Evolutionary conservation across 2,329 filamentous ascomycete species (phyloP).

Genomic region (Dendrostoma leiphaemia): DNA sequence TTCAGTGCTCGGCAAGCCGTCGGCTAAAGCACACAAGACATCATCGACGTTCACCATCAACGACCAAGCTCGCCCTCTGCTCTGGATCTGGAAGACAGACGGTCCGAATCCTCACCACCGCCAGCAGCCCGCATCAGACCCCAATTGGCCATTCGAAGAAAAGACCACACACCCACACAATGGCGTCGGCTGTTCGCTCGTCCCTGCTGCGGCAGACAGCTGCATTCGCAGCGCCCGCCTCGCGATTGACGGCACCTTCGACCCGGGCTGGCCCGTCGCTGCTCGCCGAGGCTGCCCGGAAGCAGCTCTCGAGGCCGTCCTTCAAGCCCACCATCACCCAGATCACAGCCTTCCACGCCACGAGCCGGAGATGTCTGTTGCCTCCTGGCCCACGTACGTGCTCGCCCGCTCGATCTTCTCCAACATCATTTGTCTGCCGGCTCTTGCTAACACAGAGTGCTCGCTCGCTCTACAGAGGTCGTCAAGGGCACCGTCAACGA

Average conservation of each 20-base stretch:
- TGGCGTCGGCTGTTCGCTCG: constrained; percentile 58
- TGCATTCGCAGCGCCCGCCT: constrained; percentile 38
- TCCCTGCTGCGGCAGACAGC: constrained; percentile 53
- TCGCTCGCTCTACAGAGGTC: constrained; percentile 63
- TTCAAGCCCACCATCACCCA: constrained; percentile 38
- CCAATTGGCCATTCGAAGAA: constrained; percentile 22
- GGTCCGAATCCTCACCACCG: neutral
- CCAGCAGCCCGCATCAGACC: no score
- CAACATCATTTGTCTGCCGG: no score
- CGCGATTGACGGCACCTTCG: constrained; percentile 31
- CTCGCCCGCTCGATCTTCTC: neutral
- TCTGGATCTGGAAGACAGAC: neutral
- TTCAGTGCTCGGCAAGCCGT: constrained; percentile 46
- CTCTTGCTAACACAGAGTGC: no score
- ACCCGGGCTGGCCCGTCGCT: constrained; percentile 19
- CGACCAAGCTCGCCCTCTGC: neutral
- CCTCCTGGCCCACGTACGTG: constrained; percentile 81
- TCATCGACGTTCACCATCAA: neutral
- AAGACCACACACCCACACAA: constrained; percentile 30
- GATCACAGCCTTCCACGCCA: constrained; percentile 84
- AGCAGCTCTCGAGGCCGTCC: constrained; percentile 22
- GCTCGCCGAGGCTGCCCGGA: constrained; percentile 20
- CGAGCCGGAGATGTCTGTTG: constrained; percentile 71
- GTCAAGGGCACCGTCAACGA: constrained; percentile 78
- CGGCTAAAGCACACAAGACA: constrained; percentile 17